These are phyloP conservation scores for Euphrasia confusa DNA, from an alignment of 257 asterid genomes.

Conservation along the genomic window DNA sequence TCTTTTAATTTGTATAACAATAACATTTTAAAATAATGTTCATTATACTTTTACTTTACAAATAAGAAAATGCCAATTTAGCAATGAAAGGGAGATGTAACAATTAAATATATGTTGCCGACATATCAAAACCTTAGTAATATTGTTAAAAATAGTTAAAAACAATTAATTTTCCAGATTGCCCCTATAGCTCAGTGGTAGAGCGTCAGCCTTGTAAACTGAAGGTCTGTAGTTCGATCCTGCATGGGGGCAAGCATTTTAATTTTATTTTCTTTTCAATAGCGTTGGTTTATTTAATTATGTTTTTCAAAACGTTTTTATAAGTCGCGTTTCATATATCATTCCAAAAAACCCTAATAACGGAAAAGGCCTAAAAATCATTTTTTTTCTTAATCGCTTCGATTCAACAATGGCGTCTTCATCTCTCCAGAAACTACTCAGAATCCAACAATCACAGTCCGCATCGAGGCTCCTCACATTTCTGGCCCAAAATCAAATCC, in stretches of 20 bases:
- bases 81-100: too few relatives aligned
- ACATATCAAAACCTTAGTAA: too few relatives aligned
- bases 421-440: constrained; percentile 38
- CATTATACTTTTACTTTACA: too few relatives aligned
- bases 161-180: too few relatives aligned
- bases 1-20: too few relatives aligned
- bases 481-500: constrained; percentile 30
- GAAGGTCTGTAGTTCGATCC: constrained; percentile 44
- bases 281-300: background rate
- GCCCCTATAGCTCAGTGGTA: constrained; percentile 45
- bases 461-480: constrained; percentile 29
- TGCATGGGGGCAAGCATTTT: constrained; percentile 26
- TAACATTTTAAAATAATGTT: too few relatives aligned
- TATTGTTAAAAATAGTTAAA: too few relatives aligned
- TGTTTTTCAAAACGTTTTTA: too few relatives aligned
- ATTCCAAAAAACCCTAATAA: too few relatives aligned
- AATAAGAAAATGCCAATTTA: too few relatives aligned
- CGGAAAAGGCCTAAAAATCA: constrained; percentile 30
- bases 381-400: background rate
- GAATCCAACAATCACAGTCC: constrained; percentile 40
- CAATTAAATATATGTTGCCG: too few relatives aligned
- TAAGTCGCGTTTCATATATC: background rate
- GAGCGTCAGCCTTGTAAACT: constrained; percentile 46
- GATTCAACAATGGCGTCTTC: constrained; percentile 40
- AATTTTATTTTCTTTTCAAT: background rate